phyloP scores from a whole-genome alignment of 116 monocot species.

The Iris pallida region DNA sequence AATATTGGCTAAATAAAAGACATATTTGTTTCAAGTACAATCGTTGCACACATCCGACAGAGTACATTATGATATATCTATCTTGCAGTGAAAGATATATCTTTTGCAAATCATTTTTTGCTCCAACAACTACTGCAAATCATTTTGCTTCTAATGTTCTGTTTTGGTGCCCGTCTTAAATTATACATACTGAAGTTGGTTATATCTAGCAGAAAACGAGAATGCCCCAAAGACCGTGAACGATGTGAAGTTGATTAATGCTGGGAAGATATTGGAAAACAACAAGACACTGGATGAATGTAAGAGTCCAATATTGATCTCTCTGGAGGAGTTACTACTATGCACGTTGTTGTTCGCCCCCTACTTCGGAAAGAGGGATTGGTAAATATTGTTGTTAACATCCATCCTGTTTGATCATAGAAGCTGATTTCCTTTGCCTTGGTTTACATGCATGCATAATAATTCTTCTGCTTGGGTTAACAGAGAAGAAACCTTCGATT shows the following conservation, averaged over 20 bases:
- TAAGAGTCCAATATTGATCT: slow-evolving; percentile 42
- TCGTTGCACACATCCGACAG: too few relatives aligned
- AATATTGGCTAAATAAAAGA: too few relatives aligned
- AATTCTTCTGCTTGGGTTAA: too few relatives aligned
- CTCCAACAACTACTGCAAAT: too few relatives aligned
- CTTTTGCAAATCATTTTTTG: too few relatives aligned
- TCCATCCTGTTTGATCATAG: neutral
- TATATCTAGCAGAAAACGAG: slow-evolving; percentile 27
- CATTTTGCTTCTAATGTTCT: too few relatives aligned
- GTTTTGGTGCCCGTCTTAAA: too few relatives aligned
- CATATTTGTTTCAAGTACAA: too few relatives aligned
- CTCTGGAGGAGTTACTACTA: slow-evolving; percentile 39
- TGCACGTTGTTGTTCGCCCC: slow-evolving; percentile 47
- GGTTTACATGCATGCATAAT: too few relatives aligned
- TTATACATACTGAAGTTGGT: neutral
- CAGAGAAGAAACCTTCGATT: too few relatives aligned
- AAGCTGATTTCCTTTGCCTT: neutral
- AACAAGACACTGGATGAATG: slow-evolving; percentile 45
- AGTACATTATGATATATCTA: too few relatives aligned
- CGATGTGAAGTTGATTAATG: slow-evolving; percentile 58
- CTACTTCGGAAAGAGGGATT: slow-evolving; percentile 17
- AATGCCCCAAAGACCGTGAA: slow-evolving; percentile 46
- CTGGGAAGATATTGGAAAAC: slow-evolving; percentile 52
- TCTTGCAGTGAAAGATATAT: too few relatives aligned
- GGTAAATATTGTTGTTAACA: slow-evolving; percentile 11